Evolutionary conservation across 2,329 filamentous ascomycete genomes (phyloP), one percentile per base, ranked within the genome.

Genomic region (Aspergillus sp.): DNA sequence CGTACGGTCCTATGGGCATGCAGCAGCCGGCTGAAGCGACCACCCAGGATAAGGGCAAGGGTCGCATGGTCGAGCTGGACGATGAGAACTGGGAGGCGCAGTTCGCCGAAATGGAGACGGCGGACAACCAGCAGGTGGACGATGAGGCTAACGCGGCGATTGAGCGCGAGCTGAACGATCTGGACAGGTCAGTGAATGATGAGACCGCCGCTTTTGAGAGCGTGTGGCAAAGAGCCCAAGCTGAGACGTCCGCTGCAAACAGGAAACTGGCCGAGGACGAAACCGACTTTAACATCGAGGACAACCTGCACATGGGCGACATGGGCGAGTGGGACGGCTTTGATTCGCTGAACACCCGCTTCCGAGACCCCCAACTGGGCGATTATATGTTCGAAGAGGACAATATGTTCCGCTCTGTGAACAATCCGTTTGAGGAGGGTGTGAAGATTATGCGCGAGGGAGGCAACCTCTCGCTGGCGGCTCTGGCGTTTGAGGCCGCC

Each of bases 51-150:
- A 97, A 97, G 71, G 92, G 89, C 36, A 96, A 95, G 73, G 84
- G 78, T 5, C 77, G 82, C 32, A 83, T 97, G 76, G 87, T 97
- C 11, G 94, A 97, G 76, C 82, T 97, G 20, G 91, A 97, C 69
- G 93, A 99, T 63, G 79, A 88, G 66, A 88, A 96, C 67, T 97
- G 94, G 94, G 93, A 97, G 74, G 90, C 91, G 64, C 91, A 97
- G 71, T 99, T 99, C 71, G 89, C 91, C 52, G 85, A 94, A 72
- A 86, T 97, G 69, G 90, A 93, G 69, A 76, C 75, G 13, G 74
- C 75, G 36, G 77, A 80, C 46, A 72, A 76, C 49, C 77, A 79
- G 62, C 77, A 77, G 50, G 71, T 82, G 52, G 84, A 86, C 57
- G 77, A 76, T 32, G 78, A 86, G 66, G 88, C 89, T 49, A 87